Evolutionary conservation across 805 yeast species (phyloP).

Genomic region (Zygosaccharomyces rouxii): DNA sequence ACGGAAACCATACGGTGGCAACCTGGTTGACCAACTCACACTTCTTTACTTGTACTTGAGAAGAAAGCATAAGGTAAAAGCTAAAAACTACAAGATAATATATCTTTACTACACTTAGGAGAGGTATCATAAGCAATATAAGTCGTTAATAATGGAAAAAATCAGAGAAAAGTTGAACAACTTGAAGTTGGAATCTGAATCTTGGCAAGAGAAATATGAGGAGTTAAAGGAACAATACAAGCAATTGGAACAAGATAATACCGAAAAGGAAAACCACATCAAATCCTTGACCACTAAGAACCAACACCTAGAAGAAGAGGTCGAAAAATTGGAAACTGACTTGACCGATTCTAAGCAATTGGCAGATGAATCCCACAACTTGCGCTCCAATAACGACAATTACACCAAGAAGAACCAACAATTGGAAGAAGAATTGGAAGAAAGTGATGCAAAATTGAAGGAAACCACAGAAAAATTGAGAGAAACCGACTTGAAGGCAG

Average conservation of each 20-base stretch:
- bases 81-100: too few relatives aligned
- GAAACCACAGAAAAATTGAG: slow-evolving; percentile 92
- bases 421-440: slow-evolving; percentile 88
- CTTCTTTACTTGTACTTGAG: not conserved
- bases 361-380: slow-evolving; percentile 86
- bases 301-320: slow-evolving; percentile 76
- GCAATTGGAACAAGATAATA: slow-evolving; percentile 84
- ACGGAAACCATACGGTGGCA: slow-evolving; percentile 3
- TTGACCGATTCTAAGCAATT: slow-evolving; percentile 53
- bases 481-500: slow-evolving; percentile 93
- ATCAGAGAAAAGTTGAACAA: slow-evolving; percentile 73
- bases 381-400: slow-evolving; percentile 85
- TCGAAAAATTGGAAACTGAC: slow-evolving; percentile 49
- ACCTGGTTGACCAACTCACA: not conserved
- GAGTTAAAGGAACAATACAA: slow-evolving; percentile 76
- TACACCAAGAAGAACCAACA: slow-evolving; percentile 83
- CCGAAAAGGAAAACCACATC: slow-evolving; percentile 92
- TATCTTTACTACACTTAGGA: not conserved
- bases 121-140: not conserved
- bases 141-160: slow-evolving; percentile 45
- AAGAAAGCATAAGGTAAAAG: too few relatives aligned
- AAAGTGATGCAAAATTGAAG: slow-evolving; percentile 82
- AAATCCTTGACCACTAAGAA: slow-evolving; percentile 90
- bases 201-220: slow-evolving; percentile 96
- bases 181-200: slow-evolving; percentile 91